A percentile compares a stretch with the other conserved stretches of the same genome.
Evolutionary conservation across 2,329 filamentous ascomycete genomes (phyloP).

Genomic region (Botrytis hyacinthi): DNA sequence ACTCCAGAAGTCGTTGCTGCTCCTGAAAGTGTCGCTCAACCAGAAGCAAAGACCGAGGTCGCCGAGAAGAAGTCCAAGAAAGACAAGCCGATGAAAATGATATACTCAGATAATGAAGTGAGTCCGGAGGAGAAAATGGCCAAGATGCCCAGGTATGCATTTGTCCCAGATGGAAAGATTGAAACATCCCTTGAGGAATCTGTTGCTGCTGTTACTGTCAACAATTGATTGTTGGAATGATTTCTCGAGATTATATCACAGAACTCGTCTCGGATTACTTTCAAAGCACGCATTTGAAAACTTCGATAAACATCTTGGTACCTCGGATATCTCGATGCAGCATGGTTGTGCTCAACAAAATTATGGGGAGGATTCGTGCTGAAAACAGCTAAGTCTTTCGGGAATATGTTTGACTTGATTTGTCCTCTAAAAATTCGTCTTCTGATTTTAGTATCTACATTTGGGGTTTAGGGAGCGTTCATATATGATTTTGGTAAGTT

Average conservation of each 20-base stretch:
- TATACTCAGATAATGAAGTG: slow-evolving; percentile 76
- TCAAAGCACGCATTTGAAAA: not conserved
- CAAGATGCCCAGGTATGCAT: slow-evolving; percentile 71
- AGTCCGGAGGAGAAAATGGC: slow-evolving; percentile 93
- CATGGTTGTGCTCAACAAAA: slow-evolving; percentile 4
- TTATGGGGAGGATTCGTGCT: slow-evolving; percentile 20
- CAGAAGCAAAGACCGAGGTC: slow-evolving; percentile 40
- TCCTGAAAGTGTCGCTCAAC: slow-evolving; percentile 35
- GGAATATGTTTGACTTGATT: slow-evolving; percentile 27
- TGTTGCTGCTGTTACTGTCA: slow-evolving; percentile 33
- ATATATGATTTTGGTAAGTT: slow-evolving; percentile 29
- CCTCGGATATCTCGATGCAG: not conserved
- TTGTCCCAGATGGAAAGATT: slow-evolving; percentile 47
- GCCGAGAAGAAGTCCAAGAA: slow-evolving; percentile 66
- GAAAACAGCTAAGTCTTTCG: slow-evolving; percentile 35
- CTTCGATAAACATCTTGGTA: not conserved
- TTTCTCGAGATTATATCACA: not conserved
- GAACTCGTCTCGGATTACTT: not conserved
- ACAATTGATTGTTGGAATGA: slow-evolving; percentile 18
- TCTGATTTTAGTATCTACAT: slow-evolving; percentile 31
- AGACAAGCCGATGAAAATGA: slow-evolving; percentile 67
- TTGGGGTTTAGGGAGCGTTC: slow-evolving; percentile 4
- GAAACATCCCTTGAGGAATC: slow-evolving; percentile 37
- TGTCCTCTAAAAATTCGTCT: slow-evolving; percentile 25
- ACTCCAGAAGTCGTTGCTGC: slow-evolving; percentile 8